These are phyloP conservation scores for Tylopilus sp. DNA, from an alignment of 768 basidiomycete species.

Conservation along the genomic window DNA sequence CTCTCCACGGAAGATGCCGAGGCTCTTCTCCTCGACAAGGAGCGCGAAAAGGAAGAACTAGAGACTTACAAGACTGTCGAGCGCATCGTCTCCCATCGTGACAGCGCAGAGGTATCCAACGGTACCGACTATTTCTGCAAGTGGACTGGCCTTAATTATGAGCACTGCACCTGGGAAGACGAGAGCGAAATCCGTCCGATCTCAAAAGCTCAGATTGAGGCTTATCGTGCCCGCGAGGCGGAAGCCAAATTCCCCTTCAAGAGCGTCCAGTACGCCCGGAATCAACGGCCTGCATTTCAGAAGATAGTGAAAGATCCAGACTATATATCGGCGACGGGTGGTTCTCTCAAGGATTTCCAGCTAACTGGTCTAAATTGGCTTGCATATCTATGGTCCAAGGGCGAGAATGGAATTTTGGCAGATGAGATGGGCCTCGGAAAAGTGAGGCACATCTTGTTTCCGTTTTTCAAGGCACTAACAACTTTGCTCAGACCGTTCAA, in stretches of 20 bases:
- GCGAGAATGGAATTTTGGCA: constrained; percentile 94
- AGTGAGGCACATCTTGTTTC: constrained; percentile 35
- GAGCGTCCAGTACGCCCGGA: constrained; percentile 62
- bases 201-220: constrained; percentile 74
- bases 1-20: constrained; percentile 87
- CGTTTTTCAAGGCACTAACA: constrained; percentile 10
- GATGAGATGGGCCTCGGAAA: constrained; percentile 99
- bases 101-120: constrained; percentile 44
- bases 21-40: constrained; percentile 83
- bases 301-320: constrained; percentile 87
- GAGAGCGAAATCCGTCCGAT: constrained; percentile 76
- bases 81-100: constrained; percentile 79
- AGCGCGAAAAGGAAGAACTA: constrained; percentile 86
- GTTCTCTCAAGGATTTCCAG: constrained; percentile 95
- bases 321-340: constrained; percentile 76
- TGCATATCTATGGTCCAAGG: constrained; percentile 92
- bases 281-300: constrained; percentile 72
- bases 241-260: constrained; percentile 84
- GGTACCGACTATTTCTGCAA: constrained; percentile 92
- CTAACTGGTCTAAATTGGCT: constrained; percentile 98
- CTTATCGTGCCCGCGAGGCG: constrained; percentile 71
- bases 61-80: constrained; percentile 92
- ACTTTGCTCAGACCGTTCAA: constrained; percentile 72
- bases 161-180: constrained; percentile 94
- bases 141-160: constrained; percentile 91